A percentile compares a stretch with the other conserved stretches of the same genome.
These are phyloP conservation scores for Fusarium napiforme DNA, from an alignment of 2,329 filamentous ascomycete species.

Conservation along the genomic window DNA sequence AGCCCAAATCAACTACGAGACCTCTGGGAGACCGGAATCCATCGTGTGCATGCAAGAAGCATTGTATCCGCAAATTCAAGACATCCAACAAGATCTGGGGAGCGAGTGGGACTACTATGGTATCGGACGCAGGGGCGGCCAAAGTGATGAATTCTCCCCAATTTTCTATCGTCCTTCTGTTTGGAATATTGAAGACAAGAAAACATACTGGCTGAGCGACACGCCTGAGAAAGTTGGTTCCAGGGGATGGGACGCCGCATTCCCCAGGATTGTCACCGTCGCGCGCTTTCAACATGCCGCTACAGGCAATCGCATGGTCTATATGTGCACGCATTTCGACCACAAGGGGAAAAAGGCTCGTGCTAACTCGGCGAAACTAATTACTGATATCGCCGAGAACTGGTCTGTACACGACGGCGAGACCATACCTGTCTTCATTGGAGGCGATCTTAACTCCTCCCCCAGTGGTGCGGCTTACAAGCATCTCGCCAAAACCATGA, in stretches of 20 bases:
- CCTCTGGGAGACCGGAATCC: constrained; percentile 55
- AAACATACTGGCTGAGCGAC: constrained; percentile 70
- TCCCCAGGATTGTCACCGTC: constrained; percentile 60
- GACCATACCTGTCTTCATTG: constrained; percentile 46
- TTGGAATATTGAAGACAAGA: constrained; percentile 63
- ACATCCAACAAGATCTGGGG: constrained; percentile 59
- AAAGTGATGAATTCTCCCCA: constrained; percentile 74
- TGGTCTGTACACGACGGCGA: constrained; percentile 36
- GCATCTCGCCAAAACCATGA: constrained; percentile 40
- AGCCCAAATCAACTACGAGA: constrained; percentile 63
- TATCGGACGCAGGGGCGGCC: constrained; percentile 68
- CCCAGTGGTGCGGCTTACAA: constrained; percentile 44
- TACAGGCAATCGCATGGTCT: constrained; percentile 54
- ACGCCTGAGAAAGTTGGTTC: constrained; percentile 66
- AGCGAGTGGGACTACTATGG: constrained; percentile 64
- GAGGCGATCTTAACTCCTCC: constrained; percentile 48
- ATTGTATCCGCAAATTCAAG: constrained; percentile 66
- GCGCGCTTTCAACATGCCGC: constrained; percentile 55
- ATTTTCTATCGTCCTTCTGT: constrained; percentile 69
- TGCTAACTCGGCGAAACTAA: constrained; percentile 53
- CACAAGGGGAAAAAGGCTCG: constrained; percentile 56
- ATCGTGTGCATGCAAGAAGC: constrained; percentile 77
- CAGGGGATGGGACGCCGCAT: constrained; percentile 65
- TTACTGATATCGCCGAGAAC: constrained; percentile 48
- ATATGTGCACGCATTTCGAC: constrained; percentile 65